Base-by-base conservation (phyloP, 169 alveolate genomes). In the Eimeria falciformis region DNA sequence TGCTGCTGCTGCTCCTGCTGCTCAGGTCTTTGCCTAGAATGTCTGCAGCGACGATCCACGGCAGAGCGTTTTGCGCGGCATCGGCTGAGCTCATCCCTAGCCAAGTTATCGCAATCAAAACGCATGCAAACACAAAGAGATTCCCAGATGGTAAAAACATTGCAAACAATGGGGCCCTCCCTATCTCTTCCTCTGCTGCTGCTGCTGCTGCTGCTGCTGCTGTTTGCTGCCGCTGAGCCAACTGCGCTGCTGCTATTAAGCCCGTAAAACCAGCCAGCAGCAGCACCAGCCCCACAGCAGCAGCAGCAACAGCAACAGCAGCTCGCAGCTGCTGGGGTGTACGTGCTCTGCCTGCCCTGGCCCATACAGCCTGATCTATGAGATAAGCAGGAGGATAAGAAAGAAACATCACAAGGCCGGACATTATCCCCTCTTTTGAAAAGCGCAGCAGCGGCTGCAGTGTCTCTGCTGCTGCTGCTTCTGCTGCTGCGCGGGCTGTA, bases 391-490 rank as follows among this genome's bases (percentile, higher is more conserved):
- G 71, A 58, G 71, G 71, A 58, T 58, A 58, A 9, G 71, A 58
- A 7, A 58, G 71, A 7, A 58, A 27, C 71, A 58, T 58, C 7
- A 58, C 71, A 58, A 58, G 71, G 11, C 71, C 71, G 9, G 71
- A 14, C 9, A 58, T 21, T 5, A 58, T 7, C 7, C 71, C 71
- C 33, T 58, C 71, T 58, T 58, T n/a, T 5, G 29, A 11, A 21
- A 7, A n/a, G 33, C 27, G 71, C 71, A 58, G 71, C 71, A 58
- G 71, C 71, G 71, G 71, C 71, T 58, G 71, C 71, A 58, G 71
- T 27, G 71, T 58, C 33, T 27, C 71, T 58, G 71, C 71, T n/a
- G 71, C 71, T n/a, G 71, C 71, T 14, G 71, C 71, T 14, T 14
- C 71, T n/a, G 71, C 27, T 9, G 71, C 27, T 5, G 71, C 71